A percentile compares a stretch with the other conserved stretches of the same genome.
Conservation (phyloP, 192 early-diverging fungal species). For the Physocladia obscura region DNA sequence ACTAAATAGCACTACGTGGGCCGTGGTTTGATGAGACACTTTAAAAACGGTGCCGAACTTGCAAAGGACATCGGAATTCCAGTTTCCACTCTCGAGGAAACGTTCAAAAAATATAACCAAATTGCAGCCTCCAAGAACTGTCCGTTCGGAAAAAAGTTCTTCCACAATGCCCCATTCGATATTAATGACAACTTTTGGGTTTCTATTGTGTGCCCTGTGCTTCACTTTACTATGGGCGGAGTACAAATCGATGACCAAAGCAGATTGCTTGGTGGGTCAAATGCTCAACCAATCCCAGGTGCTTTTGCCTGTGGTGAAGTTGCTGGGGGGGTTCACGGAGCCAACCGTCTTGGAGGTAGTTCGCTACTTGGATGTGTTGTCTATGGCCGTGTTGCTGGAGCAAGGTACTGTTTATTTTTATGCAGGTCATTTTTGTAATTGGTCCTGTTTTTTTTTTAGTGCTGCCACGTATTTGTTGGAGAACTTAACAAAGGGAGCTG, state of each 20-base stretch:
- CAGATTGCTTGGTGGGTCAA: slow-evolving; percentile 52
- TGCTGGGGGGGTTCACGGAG: slow-evolving; percentile 93
- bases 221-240: slow-evolving; percentile 76
- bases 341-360: slow-evolving; percentile 92
- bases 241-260: slow-evolving; percentile 75
- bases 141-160: slow-evolving; percentile 63
- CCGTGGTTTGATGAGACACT: slow-evolving; percentile 84
- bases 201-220: slow-evolving; percentile 56
- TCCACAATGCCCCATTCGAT: slow-evolving; percentile 53
- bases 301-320: slow-evolving; percentile 87
- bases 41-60: slow-evolving; percentile 70
- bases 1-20: slow-evolving; percentile 70
- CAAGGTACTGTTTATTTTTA: slow-evolving; percentile 28
- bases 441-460: too few relatives aligned
- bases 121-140: slow-evolving; percentile 50
- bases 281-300: slow-evolving; percentile 63
- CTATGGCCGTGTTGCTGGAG: slow-evolving; percentile 90
- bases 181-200: slow-evolving; percentile 54
- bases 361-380: slow-evolving; percentile 95
- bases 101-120: slow-evolving; percentile 55
- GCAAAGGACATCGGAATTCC: slow-evolving; percentile 72
- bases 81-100: slow-evolving; percentile 14
- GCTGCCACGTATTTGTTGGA: slow-evolving; percentile 63
- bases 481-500: slow-evolving; percentile 54
- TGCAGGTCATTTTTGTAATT: not conserved